phyloP scores from a whole-genome alignment of 1,284 basidiomycete species.

The Trametes sp. region DNA sequence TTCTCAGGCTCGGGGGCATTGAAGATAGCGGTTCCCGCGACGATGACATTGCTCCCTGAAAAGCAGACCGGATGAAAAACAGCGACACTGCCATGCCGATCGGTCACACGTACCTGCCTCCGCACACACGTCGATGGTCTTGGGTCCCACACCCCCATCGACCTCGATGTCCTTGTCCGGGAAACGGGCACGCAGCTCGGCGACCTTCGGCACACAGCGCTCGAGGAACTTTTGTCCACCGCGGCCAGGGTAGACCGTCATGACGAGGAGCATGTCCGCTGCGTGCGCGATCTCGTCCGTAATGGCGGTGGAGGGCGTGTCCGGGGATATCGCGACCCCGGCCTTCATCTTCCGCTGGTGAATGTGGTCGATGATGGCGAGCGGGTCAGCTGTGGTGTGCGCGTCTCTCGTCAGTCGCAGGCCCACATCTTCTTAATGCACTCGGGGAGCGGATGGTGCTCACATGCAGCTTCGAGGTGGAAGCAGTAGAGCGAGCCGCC shows the following conservation, averaged over 20 bases:
- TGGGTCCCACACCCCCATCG: constrained; percentile 95
- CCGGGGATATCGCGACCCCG: constrained; percentile 94
- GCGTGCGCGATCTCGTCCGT: constrained; percentile 81
- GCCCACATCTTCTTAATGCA: background rate
- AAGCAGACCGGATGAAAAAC: constrained; percentile 7
- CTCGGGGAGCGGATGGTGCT: constrained; percentile 39
- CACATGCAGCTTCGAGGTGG: constrained; percentile 95
- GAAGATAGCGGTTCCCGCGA: constrained; percentile 98
- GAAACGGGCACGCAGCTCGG: constrained; percentile 92
- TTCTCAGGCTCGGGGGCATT: constrained; percentile 79
- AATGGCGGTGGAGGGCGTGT: constrained; percentile 87
- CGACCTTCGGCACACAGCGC: constrained; percentile 91
- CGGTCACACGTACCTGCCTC: constrained; percentile 71
- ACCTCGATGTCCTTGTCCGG: constrained; percentile 95
- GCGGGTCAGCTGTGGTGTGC: constrained; percentile 64
- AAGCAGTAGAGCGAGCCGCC: constrained; percentile 97
- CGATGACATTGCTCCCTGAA: constrained; percentile 95
- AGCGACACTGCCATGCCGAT: background rate
- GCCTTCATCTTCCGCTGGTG: constrained; percentile 85
- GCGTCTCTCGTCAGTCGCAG: background rate
- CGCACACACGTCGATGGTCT: constrained; percentile 90
- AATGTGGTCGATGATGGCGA: constrained; percentile 80
- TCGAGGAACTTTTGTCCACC: constrained; percentile 98
- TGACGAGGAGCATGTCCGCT: constrained; percentile 95
- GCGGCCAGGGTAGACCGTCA: constrained; percentile 94